These are phyloP conservation scores for Colletotrichum sp. DNA, from an alignment of 2,329 filamentous ascomycete species.

Conservation along the genomic window DNA sequence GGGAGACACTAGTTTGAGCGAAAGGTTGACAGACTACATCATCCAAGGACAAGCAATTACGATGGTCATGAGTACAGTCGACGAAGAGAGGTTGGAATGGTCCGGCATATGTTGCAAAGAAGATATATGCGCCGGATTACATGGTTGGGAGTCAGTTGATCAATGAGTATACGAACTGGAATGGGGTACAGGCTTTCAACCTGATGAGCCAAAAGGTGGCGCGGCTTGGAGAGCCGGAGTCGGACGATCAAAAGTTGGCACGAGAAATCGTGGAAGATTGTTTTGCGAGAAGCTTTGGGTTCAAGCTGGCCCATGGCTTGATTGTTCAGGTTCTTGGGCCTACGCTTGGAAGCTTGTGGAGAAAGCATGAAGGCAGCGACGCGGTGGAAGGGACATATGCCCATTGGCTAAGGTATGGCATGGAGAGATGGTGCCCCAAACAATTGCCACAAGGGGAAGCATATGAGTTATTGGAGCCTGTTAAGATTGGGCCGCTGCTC, in stretches of 20 bases:
- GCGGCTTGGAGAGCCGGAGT: conserved; percentile 41
- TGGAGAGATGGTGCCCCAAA: conserved; percentile 49
- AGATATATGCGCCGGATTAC: conserved; percentile 54
- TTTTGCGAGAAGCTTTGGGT: conserved; percentile 53
- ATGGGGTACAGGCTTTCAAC: conserved; percentile 51
- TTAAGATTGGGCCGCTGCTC: conserved; percentile 33
- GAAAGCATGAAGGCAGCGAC: conserved; percentile 52
- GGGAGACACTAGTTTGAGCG: conserved; percentile 29
- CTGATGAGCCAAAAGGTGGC: conserved; percentile 50
- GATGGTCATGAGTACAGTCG: conserved; percentile 55
- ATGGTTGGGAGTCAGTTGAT: conserved; percentile 56
- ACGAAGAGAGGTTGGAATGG: conserved; percentile 58
- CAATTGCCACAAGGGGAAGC: conserved; percentile 37
- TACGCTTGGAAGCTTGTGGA: conserved; percentile 59
- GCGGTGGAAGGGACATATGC: conserved; percentile 55
- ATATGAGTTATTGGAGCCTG: conserved; percentile 37
- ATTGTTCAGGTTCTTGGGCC: conserved; percentile 52
- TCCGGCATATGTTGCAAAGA: conserved; percentile 51
- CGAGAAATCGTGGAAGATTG: conserved; percentile 55
- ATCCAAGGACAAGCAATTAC: conserved; percentile 58
- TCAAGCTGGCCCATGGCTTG: conserved; percentile 60
- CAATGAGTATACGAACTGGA: conserved; percentile 56
- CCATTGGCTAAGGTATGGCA: conserved; percentile 57
- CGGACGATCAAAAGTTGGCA: conserved; percentile 49
- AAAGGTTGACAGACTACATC: conserved; percentile 59